These are phyloP conservation scores for Xylaria curta DNA, from an alignment of 495 filamentous ascomycete genomes.

Conservation along the genomic window DNA sequence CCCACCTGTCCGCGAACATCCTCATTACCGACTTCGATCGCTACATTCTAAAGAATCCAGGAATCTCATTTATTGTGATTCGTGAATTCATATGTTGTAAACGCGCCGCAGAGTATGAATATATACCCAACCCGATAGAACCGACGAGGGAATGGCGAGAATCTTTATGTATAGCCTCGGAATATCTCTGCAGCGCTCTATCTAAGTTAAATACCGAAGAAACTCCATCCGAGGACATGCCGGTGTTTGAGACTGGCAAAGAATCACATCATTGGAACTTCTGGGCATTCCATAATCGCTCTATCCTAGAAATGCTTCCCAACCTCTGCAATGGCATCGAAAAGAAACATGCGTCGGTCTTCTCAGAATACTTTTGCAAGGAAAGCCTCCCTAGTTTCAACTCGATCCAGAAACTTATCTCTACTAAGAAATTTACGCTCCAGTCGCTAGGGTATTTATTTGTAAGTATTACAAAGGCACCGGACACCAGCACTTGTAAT, in stretches of 20 bases:
- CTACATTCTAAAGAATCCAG: too few species aligned
- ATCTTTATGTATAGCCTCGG: not conserved
- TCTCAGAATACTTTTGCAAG: constrained; percentile 5
- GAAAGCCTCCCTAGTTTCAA: not conserved
- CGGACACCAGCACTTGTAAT: not conserved
- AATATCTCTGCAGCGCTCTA: not conserved
- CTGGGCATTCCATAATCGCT: constrained; percentile 2
- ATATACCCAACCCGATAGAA: too few species aligned
- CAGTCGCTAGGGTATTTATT: constrained; percentile 10
- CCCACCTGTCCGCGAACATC: too few species aligned
- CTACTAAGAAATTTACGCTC: not conserved
- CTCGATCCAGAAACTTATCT: not conserved
- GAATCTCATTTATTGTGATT: too few species aligned
- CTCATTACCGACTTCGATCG: too few species aligned
- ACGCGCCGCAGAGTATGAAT: too few species aligned
- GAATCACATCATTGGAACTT: not conserved
- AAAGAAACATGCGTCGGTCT: constrained; percentile 4
- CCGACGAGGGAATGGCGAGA: not conserved
- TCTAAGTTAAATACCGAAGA: not conserved
- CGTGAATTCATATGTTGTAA: too few species aligned
- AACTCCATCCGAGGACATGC: not conserved
- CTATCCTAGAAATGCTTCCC: not conserved
- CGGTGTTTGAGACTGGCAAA: not conserved
- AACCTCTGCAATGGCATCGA: not conserved
- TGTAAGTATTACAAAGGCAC: not conserved